A percentile compares a stretch with the other conserved stretches of the same genome.
Evolutionary conservation across 169 alveolate species (phyloP).

Genomic region (Plasmodium gallinaceum): DNA sequence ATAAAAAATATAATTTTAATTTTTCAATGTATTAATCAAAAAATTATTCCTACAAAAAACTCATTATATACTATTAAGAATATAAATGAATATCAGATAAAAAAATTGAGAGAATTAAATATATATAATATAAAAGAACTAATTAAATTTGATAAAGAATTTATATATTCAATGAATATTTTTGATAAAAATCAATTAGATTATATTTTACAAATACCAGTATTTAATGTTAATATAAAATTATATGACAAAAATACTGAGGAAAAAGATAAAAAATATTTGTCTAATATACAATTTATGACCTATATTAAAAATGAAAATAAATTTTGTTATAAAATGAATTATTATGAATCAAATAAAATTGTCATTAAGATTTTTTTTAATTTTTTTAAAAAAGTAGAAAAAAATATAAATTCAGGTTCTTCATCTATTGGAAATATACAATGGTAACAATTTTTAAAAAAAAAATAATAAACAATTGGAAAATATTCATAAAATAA

Average conservation of each 20-base stretch:
- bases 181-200: conserved; percentile 44
- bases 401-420: conserved; percentile 3
- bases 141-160: conserved; percentile 38
- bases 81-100: conserved; percentile 27
- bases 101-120: conserved; percentile 44
- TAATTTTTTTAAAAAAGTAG: conserved; percentile 7
- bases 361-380: conserved; percentile 46
- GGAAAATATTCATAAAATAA: background rate
- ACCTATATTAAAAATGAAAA: conserved; percentile 27
- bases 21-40: conserved; percentile 77
- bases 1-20: conserved; percentile 66
- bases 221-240: conserved; percentile 23
- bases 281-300: conserved; percentile 4
- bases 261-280: background rate
- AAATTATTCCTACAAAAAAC: conserved; percentile 60
- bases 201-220: conserved; percentile 51
- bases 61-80: conserved; percentile 32
- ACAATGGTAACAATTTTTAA: conserved; percentile 30
- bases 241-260: conserved; percentile 20
- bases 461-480: background rate
- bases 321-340: conserved; percentile 37
- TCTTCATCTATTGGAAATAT: conserved; percentile 3
- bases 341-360: conserved; percentile 34
- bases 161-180: conserved; percentile 46
- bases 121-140: conserved; percentile 35